Evolutionary conservation across 345 rosid genomes (phyloP).

Genomic region (Ricinus communis): DNA sequence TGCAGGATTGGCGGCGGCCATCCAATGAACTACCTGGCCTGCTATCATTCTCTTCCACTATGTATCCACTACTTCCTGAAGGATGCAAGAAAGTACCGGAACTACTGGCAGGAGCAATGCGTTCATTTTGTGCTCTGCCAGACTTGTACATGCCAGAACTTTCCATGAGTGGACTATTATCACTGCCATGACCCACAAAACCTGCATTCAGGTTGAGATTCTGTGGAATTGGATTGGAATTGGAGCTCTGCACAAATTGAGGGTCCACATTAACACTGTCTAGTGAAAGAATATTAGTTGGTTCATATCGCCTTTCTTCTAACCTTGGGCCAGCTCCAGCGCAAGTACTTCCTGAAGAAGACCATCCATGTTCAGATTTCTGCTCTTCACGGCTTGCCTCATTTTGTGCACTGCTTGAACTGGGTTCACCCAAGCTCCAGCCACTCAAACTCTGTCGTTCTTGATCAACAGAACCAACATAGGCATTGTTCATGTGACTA

Average conservation of each 20-base stretch:
- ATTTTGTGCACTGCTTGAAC: conserved; percentile 48
- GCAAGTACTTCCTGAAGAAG: conserved; percentile 33
- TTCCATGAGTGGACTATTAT: conserved; percentile 40
- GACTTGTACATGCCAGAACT: conserved; percentile 39
- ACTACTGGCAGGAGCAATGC: conserved; percentile 29
- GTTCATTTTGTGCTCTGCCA: conserved; percentile 36
- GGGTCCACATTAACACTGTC: conserved; percentile 39
- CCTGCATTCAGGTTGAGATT: conserved; percentile 63
- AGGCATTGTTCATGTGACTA: conserved; percentile 33
- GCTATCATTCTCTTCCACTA: conserved; percentile 36
- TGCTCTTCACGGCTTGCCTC: conserved; percentile 42
- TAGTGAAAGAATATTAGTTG: conserved; percentile 27
- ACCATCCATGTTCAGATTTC: conserved; percentile 46
- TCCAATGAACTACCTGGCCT: conserved; percentile 51
- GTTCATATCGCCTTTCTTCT: conserved; percentile 49
- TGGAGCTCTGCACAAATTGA: conserved; percentile 45
- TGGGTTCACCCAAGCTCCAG: conserved; percentile 53
- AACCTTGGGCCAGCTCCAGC: conserved; percentile 34
- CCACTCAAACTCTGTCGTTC: conserved; percentile 48
- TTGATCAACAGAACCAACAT: conserved; percentile 46
- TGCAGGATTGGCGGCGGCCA: conserved; percentile 59
- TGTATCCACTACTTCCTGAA: conserved; percentile 45
- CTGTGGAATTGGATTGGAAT: conserved; percentile 32
- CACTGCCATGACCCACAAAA: conserved; percentile 47
- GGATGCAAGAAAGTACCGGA: conserved; percentile 37